A percentile compares a stretch with the other conserved stretches of the same genome.
phyloP scores from a whole-genome alignment of 345 rosid species.

The Noccaea bulbosa region DNA sequence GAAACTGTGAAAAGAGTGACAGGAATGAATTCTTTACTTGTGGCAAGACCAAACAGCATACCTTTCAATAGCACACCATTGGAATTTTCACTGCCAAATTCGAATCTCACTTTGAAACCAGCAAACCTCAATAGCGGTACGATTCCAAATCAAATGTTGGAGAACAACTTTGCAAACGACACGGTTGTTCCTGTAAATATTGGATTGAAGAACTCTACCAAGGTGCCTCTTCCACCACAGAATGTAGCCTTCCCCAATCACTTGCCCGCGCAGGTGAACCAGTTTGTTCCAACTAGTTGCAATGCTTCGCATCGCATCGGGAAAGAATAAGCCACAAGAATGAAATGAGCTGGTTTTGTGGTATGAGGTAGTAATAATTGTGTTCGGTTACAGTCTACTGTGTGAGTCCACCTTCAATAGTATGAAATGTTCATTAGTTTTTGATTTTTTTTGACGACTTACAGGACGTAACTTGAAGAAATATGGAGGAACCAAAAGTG shows the following conservation, averaged over 20 bases:
- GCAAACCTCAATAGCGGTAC: too few relatives aligned
- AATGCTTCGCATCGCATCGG: slow-evolving; percentile 12
- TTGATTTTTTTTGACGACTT: neutral
- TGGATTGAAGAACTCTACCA: slow-evolving; percentile 19
- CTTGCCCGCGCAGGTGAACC: slow-evolving; percentile 6
- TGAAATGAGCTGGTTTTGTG: neutral
- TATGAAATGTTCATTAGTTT: neutral
- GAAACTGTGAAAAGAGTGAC: slow-evolving; percentile 80
- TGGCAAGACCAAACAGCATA: slow-evolving; percentile 51
- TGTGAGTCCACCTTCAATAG: neutral
- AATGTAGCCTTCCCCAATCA: neutral
- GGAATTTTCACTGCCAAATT: too few relatives aligned
- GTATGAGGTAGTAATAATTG: neutral
- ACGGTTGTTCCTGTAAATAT: too few relatives aligned
- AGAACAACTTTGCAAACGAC: too few relatives aligned
- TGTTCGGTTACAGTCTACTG: neutral
- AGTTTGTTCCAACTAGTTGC: slow-evolving; percentile 1
- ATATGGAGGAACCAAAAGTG: neutral
- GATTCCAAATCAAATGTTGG: too few relatives aligned
- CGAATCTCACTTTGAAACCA: too few relatives aligned
- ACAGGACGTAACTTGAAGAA: neutral
- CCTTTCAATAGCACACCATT: slow-evolving; percentile 34
- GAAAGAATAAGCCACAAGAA: neutral
- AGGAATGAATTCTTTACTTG: slow-evolving; percentile 63
- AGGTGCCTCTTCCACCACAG: neutral